phyloP scores from a whole-genome alignment of 257 asterid genomes.

The Nemophila menziesii region DNA sequence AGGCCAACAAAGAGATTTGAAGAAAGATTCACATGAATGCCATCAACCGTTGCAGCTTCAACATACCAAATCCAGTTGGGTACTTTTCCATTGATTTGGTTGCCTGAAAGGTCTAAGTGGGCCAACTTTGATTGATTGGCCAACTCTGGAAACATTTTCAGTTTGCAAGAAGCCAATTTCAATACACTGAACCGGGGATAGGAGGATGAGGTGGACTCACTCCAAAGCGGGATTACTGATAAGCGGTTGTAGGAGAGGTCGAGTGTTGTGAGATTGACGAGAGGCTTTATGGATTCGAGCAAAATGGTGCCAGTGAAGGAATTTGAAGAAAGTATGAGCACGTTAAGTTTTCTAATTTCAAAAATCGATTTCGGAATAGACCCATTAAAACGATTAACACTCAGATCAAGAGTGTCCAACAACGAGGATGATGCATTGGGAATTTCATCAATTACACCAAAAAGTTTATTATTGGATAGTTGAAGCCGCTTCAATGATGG shows the following conservation, averaged over 20 bases:
- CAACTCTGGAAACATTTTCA: slow-evolving; percentile 23
- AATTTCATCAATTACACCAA: slow-evolving; percentile 24
- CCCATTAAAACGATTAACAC: slow-evolving; percentile 13
- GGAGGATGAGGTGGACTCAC: not conserved
- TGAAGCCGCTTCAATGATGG: slow-evolving; percentile 24
- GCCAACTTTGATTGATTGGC: slow-evolving; percentile 19
- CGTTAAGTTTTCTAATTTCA: not conserved
- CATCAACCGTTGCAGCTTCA: no score
- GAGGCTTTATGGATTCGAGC: not conserved
- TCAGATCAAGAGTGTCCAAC: slow-evolving; percentile 28
- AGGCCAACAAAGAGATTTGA: slow-evolving; percentile 23
- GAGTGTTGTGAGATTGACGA: not conserved
- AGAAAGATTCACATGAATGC: slow-evolving; percentile 36
- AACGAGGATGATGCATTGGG: slow-evolving; percentile 11
- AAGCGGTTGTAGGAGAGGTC: slow-evolving; percentile 12
- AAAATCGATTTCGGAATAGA: slow-evolving; percentile 9
- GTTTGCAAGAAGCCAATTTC: slow-evolving; percentile 30
- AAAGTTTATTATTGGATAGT: slow-evolving; percentile 31
- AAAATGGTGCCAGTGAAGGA: slow-evolving; percentile 7
- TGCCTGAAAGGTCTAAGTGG: slow-evolving; percentile 39
- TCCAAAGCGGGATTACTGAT: no score
- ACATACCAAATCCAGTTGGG: slow-evolving; percentile 47
- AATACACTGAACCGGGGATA: slow-evolving; percentile 9
- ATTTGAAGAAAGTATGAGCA: slow-evolving; percentile 6
- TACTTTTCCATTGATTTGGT: slow-evolving; percentile 29